Evolutionary conservation across 331 rosid species (phyloP).

Genomic region (Dryas integrifolia): DNA sequence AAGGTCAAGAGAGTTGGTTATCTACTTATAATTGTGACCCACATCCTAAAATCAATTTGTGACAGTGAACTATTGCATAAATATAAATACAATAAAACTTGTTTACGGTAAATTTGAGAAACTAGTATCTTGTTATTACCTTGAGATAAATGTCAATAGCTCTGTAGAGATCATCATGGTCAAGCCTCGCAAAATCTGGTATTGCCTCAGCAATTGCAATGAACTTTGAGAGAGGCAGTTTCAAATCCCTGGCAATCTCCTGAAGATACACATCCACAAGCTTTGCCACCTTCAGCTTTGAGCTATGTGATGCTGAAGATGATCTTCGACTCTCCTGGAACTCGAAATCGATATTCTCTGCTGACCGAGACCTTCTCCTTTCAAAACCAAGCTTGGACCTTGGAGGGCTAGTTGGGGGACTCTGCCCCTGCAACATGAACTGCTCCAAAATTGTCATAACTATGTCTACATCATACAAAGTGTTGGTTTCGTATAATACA

Average conservation of each 20-base stretch:
- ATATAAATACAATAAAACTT: slow-evolving; percentile 9
- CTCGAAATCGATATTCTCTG: slow-evolving; percentile 80
- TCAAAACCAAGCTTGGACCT: slow-evolving; percentile 62
- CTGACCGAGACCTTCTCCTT: slow-evolving; percentile 83
- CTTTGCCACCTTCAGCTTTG: slow-evolving; percentile 86
- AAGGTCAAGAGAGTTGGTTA: slow-evolving; percentile 88
- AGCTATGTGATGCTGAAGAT: slow-evolving; percentile 91
- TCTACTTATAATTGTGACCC: slow-evolving; percentile 60
- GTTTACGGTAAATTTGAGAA: background rate
- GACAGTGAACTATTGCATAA: slow-evolving; percentile 41
- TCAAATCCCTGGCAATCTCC: slow-evolving; percentile 73
- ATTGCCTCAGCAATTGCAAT: slow-evolving; percentile 70
- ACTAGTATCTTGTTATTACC: slow-evolving; percentile 44
- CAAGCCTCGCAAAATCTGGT: slow-evolving; percentile 88
- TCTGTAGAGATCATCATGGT: slow-evolving; percentile 93
- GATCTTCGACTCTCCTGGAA: slow-evolving; percentile 94
- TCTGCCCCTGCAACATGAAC: slow-evolving; percentile 80
- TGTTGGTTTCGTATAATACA: slow-evolving; percentile 40
- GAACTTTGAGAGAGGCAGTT: slow-evolving; percentile 70
- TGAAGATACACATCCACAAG: slow-evolving; percentile 87
- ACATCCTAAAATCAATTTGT: slow-evolving; percentile 31
- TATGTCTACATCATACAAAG: slow-evolving; percentile 69
- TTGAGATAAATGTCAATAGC: slow-evolving; percentile 91
- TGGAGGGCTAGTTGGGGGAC: slow-evolving; percentile 90
- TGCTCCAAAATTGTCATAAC: slow-evolving; percentile 81